phyloP scores from a whole-genome alignment of 805 yeast genomes.

The Candida pseudoglaebosa region DNA sequence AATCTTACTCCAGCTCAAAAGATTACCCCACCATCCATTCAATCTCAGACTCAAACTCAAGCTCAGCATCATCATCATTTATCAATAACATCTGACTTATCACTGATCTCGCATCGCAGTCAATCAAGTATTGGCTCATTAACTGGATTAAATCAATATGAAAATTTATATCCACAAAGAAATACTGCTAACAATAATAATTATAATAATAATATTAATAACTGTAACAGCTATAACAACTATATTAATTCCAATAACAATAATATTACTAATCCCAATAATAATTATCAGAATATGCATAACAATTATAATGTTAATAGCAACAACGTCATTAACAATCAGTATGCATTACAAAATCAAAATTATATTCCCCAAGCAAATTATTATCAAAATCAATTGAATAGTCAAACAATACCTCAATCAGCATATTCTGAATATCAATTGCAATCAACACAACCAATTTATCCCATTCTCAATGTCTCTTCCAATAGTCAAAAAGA shows the following conservation, averaged over 20 bases:
- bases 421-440: not conserved
- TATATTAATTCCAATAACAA: not conserved
- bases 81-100: conserved; percentile 3
- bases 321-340: no score
- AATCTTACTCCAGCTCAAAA: conserved; percentile 1
- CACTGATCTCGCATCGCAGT: conserved; percentile 5
- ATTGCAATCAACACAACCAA: not conserved
- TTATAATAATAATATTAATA: not conserved
- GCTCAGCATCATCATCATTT: conserved; percentile 3
- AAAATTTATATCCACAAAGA: not conserved
- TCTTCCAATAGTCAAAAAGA: not conserved
- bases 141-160: conserved; percentile 1
- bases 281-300: not conserved
- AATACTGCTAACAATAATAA: not conserved
- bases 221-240: not conserved
- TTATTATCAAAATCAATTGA: not conserved
- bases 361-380: not conserved
- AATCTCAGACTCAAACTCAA: not conserved
- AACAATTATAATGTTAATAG: no score
- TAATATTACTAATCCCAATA: not conserved
- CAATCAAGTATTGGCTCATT: conserved; percentile 5
- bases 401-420: not conserved
- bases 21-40: not conserved
- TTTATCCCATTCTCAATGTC: not conserved
- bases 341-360: not conserved